A percentile compares a stretch with the other conserved stretches of the same genome.
phyloP scores from a whole-genome alignment of 768 basidiomycete species.

The Mrakia hoshinonis region DNA sequence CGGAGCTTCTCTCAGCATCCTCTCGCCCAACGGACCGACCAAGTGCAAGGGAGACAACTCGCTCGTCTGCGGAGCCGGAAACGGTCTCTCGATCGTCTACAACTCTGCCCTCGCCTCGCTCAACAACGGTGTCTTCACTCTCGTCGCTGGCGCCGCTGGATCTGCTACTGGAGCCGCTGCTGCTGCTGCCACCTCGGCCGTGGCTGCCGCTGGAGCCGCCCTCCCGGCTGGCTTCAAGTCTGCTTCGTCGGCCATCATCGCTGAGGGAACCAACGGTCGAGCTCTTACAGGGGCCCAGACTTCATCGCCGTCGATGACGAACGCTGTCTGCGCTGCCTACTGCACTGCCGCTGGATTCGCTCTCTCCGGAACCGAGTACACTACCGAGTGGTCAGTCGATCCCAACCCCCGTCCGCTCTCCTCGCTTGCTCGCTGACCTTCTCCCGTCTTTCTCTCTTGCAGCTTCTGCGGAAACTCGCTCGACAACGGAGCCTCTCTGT shows the following conservation, averaged over 20 bases:
- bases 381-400: constrained; percentile 10
- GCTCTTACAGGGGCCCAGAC: constrained; percentile 33
- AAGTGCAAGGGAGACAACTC: constrained; percentile 19
- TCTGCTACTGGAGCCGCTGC: constrained; percentile 2
- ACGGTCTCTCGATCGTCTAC: constrained; percentile 20
- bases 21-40: constrained; percentile 32
- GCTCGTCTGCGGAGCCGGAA: constrained; percentile 1
- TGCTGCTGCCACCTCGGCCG: neutral
- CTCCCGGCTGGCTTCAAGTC: constrained; percentile 4
- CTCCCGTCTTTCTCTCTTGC: too few relatives aligned
- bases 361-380: constrained; percentile 34
- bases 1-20: constrained; percentile 36
- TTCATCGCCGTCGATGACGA: constrained; percentile 32
- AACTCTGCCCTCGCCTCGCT: constrained; percentile 20
- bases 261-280: constrained; percentile 25
- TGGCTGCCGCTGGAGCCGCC: neutral
- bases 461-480: constrained; percentile 32
- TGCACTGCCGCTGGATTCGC: constrained; percentile 31
- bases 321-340: constrained; percentile 31
- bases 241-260: neutral
- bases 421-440: too few relatives aligned
- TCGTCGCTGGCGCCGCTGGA: neutral
- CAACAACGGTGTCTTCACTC: neutral
- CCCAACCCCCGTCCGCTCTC: too few relatives aligned
- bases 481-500: constrained; percentile 46